These are phyloP conservation scores for Nannizziopsis barbatae DNA, from an alignment of 2,329 filamentous ascomycete species.

Conservation along the genomic window DNA sequence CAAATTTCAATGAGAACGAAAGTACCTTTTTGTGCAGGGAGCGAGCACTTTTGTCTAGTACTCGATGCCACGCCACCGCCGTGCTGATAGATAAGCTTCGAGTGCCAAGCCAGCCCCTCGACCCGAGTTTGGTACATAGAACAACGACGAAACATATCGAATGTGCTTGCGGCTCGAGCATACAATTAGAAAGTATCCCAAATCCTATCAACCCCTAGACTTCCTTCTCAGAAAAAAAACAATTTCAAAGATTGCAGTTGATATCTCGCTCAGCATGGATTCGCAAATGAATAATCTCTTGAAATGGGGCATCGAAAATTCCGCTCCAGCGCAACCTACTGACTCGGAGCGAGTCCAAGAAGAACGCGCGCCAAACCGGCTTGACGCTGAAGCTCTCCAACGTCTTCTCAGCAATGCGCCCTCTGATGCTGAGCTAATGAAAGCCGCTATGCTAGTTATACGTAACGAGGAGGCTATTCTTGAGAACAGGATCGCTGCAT, in stretches of 20 bases:
- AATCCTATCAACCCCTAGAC: too few species aligned
- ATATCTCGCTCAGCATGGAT: slow-evolving; percentile 37
- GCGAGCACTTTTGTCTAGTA: too few species aligned
- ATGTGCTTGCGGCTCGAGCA: too few species aligned
- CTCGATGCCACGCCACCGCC: too few species aligned
- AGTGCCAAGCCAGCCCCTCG: too few species aligned
- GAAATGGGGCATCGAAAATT: slow-evolving; percentile 64
- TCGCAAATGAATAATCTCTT: slow-evolving; percentile 64
- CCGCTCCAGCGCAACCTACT: slow-evolving; percentile 33
- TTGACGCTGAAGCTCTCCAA: slow-evolving; percentile 23
- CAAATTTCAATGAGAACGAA: too few species aligned
- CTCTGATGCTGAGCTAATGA: slow-evolving; percentile 87
- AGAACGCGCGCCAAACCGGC: slow-evolving; percentile 14
- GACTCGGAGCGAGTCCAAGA: slow-evolving; percentile 19
- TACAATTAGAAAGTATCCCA: too few species aligned
- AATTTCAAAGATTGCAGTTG: background rate
- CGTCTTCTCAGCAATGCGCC: slow-evolving; percentile 51
- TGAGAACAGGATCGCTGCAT: slow-evolving; percentile 68
- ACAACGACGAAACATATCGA: too few species aligned
- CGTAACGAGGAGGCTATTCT: slow-evolving; percentile 54
- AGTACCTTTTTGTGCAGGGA: too few species aligned
- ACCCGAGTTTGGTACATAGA: too few species aligned
- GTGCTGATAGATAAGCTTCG: too few species aligned
- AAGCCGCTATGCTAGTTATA: slow-evolving; percentile 67
- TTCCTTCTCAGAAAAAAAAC: background rate